Conservation (phyloP, 202 grass and related monocot genomes). For the Zoysia matrella region DNA sequence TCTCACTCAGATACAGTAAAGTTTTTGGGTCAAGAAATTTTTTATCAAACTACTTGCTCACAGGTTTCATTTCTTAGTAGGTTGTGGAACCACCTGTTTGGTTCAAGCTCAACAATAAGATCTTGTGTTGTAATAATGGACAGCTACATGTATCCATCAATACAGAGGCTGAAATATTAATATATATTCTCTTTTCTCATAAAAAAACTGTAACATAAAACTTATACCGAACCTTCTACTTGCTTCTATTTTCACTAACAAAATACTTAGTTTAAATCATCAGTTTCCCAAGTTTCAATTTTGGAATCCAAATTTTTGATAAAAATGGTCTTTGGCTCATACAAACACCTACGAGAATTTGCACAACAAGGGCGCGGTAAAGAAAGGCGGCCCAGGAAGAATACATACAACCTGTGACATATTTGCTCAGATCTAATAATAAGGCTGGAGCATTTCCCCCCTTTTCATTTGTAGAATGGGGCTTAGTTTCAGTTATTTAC, state of each 20-base stretch:
- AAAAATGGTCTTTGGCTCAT: not conserved
- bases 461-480: not conserved
- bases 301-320: constrained; percentile 4
- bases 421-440: not conserved
- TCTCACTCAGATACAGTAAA: too few relatives aligned
- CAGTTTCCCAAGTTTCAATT: not conserved
- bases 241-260: not conserved
- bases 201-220: not conserved
- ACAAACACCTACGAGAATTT: not conserved
- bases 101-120: too few relatives aligned
- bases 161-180: too few relatives aligned
- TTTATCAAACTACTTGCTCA: too few relatives aligned
- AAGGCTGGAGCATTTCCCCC: not conserved
- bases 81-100: too few relatives aligned
- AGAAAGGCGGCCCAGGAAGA: not conserved
- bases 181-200: too few relatives aligned
- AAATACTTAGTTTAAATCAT: too few relatives aligned
- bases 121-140: too few relatives aligned
- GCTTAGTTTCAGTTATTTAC: constrained; percentile 25
- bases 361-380: not conserved
- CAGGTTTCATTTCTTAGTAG: too few relatives aligned
- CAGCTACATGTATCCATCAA: too few relatives aligned
- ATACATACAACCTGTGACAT: not conserved
- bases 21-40: too few relatives aligned
- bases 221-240: not conserved